Evolutionary conservation across 192 early-diverging fungal genomes (phyloP), one percentile per base, ranked within the genome.

Genomic region (Coemansia sp.): DNA sequence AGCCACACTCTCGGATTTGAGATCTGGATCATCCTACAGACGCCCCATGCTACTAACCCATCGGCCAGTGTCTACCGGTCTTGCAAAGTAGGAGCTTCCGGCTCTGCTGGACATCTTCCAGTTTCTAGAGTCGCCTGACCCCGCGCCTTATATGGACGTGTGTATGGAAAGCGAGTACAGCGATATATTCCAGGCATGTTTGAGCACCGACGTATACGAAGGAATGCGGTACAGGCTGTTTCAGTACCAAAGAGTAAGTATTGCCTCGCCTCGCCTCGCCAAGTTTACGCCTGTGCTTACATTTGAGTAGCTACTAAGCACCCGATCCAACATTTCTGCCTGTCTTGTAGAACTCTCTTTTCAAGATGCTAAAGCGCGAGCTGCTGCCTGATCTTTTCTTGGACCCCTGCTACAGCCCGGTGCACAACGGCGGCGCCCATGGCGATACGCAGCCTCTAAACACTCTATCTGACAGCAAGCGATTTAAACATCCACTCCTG

Each of bases 331-430:
- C 11, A 27, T 25, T 35, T 17, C 46, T 22, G 43, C 35, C 5
- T 32, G 17, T 51, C 19, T 32, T 67, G 37, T 74, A 87, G 78
- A 84, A 82, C 31, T 86, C 90, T 12, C 49, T 93, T 14, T 91
- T 88, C 86, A 91, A 90, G 56, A 87, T 93, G 59, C 63, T 93
- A 7, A 85, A 86, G 39, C 85, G 90, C 40, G 91, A 93, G 63
- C 74, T 88, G 5, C 69, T 79, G 35, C 89, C 89, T 3, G 79
- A 86, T 25, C 59, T 73, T 15, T 76, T 90, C 25, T 60, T 86
- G 5, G 84, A 85, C 14, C 88, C 89, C 17, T 38, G 67, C 24
- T 60, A 83, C 11, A 61, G 73, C 2, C 68, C 84, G 0, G 39
- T 85, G 17, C 51, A 64, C 9, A 74, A 79, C 5, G 70, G 79